phyloP scores from a whole-genome alignment of 257 asterid species.

The Gentiana dahurica region DNA sequence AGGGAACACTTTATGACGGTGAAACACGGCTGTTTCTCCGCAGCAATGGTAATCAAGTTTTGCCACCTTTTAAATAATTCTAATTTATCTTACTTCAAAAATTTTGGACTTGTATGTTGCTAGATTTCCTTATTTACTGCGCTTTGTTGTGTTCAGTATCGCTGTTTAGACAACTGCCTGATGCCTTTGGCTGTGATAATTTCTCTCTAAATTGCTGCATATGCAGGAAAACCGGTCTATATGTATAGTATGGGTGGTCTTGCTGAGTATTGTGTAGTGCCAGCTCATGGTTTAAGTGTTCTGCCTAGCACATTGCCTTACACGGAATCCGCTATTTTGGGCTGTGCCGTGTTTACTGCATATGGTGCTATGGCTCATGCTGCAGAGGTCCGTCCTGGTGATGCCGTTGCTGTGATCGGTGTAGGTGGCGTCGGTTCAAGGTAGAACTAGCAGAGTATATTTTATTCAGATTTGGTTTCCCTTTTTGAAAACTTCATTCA shows the following conservation, averaged over 20 bases:
- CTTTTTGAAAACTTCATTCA: too few relatives aligned
- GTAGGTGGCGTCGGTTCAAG: conserved; percentile 98
- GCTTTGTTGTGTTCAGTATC: neutral
- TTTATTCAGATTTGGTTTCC: too few relatives aligned
- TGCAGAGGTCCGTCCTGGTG: conserved; percentile 87
- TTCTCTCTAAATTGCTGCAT: conserved; percentile 12
- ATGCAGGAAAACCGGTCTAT: conserved; percentile 86
- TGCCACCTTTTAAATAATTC: neutral
- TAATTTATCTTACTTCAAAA: too few relatives aligned
- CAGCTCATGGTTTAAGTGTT: conserved; percentile 71
- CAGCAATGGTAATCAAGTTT: conserved; percentile 39
- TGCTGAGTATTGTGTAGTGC: conserved; percentile 94
- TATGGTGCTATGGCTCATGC: conserved; percentile 99
- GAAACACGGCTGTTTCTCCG: conserved; percentile 91
- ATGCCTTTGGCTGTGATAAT: conserved; percentile 13
- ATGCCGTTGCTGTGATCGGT: conserved; percentile 91
- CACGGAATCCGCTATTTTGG: conserved; percentile 86
- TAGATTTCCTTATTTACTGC: neutral
- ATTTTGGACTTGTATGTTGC: too few relatives aligned
- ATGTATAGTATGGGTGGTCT: conserved; percentile 99
- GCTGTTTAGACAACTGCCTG: conserved; percentile 6
- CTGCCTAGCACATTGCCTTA: conserved; percentile 83
- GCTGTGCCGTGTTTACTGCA: conserved; percentile 98
- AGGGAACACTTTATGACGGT: conserved; percentile 97
- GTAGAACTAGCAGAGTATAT: conserved; percentile 21